Evolutionary conservation across 2,329 filamentous ascomycete genomes (phyloP).

Genomic region (Dothideomycetidae sp.): DNA sequence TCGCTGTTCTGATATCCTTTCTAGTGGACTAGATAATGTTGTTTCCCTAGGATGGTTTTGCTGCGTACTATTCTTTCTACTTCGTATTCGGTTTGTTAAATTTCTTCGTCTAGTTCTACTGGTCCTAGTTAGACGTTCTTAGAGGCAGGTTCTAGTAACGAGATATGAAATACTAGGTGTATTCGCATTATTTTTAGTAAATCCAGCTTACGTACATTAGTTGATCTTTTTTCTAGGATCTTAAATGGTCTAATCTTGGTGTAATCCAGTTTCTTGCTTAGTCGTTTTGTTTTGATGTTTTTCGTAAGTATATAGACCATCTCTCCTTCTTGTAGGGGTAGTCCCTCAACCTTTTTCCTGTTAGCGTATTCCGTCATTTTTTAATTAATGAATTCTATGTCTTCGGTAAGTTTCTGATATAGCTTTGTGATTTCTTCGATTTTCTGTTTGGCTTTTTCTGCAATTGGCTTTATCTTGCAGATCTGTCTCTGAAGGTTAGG

Average conservation of each 20-base stretch:
- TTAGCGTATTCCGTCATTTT: neutral
- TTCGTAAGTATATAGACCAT: constrained; percentile 2
- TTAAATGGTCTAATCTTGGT: constrained; percentile 10
- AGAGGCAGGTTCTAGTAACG: constrained; percentile 6
- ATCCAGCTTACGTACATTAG: constrained; percentile 9
- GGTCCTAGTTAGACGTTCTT: neutral
- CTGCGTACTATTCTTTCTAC: neutral
- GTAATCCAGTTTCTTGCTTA: constrained; percentile 10
- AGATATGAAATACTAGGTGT: constrained; percentile 12
- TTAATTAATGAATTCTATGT: constrained; percentile 1
- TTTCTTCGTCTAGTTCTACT: neutral
- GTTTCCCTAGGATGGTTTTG: neutral
- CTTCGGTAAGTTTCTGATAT: constrained; percentile 5
- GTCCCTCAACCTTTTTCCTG: constrained; percentile 2
- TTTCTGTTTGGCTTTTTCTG: constrained; percentile 5
- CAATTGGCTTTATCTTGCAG: constrained; percentile 6
- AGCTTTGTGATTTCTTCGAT: constrained; percentile 2
- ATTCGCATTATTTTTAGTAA: constrained; percentile 9
- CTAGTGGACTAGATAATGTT: constrained; percentile 5
- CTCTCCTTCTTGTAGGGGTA: constrained; percentile 8
- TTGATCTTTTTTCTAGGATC: constrained; percentile 5
- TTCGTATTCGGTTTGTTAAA: neutral
- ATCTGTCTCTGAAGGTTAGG: constrained; percentile 1
- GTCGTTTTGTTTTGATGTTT: constrained; percentile 10
- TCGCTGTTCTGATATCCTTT: constrained; percentile 5